Base-by-base conservation (phyloP, 352 stramenopile species). In the Pythium aquatile region DNA sequence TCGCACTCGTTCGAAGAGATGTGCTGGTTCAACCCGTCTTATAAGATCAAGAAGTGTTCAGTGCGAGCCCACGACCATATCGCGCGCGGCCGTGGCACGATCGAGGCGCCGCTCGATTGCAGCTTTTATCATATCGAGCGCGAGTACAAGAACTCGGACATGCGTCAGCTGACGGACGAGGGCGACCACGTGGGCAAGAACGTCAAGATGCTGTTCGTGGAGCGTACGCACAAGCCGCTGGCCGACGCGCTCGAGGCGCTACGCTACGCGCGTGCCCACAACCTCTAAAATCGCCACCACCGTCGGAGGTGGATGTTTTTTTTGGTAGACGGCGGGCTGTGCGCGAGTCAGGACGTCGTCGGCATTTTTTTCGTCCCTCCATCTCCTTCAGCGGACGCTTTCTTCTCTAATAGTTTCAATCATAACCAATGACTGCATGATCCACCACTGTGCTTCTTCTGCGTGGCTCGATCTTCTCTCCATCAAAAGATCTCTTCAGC, bases 1-100 rank as follows among this genome's bases (percentile, higher is more conserved):
- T 69, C 62, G 44, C 62, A 69, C 39, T 69, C 62, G 48, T 69
- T 63, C 24, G 62, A 69, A 33, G 62, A 69, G 35, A n/a, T 69
- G 16, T 69, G 62, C 62, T 69, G 62, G 62, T 69, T 60, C 55
- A 69, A 69, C 35, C 62, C 62, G 17, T n/a, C 17, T 2, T 69
- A 56, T 55, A 63, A 63, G 55, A 58, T 51, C 30, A 63, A 39
- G 26, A 33, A 49, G 54, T 63, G 55, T 29, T 33, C 40, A 9
- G 33, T 56, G 26, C 40, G 37, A 8, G 29, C n/a, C 20, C 35
- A 69, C 26, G 28, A 63, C 28, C 28, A 58, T 16, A 54, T 53
- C 53, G 55, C 40, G 39, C 55, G 55, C 40, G 55, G 26, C 17
- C 55, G 55, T 28, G 55, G 55, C 14, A 61, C 39, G 8, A 61